Evolutionary conservation across 495 filamentous ascomycete genomes (phyloP).

Genomic region (Hypoxylon rickii): DNA sequence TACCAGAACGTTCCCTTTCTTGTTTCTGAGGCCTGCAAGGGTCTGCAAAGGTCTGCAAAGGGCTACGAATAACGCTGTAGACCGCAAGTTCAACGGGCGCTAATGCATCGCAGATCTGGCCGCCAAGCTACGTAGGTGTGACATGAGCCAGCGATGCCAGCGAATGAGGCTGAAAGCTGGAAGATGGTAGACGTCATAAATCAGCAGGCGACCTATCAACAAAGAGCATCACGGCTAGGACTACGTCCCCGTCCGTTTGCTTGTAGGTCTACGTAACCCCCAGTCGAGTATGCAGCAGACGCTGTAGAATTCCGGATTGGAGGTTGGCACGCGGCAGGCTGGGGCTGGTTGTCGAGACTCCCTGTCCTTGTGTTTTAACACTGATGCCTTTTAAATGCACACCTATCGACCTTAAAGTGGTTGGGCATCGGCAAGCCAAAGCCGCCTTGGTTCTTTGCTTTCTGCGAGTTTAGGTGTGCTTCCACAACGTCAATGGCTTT

Average conservation of each 20-base stretch:
- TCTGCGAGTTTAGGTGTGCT: too few relatives aligned
- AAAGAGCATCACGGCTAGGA: conserved; percentile 2
- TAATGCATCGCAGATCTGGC: conserved; percentile 27
- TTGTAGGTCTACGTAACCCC: not conserved
- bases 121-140: conserved; percentile 9
- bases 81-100: conserved; percentile 29
- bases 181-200: conserved; percentile 27
- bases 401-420: too few relatives aligned
- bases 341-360: too few relatives aligned
- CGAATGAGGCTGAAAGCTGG: conserved; percentile 28
- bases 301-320: not conserved
- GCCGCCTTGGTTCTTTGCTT: too few relatives aligned
- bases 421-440: too few relatives aligned
- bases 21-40: conserved; percentile 3
- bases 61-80: conserved; percentile 1
- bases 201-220: conserved; percentile 2
- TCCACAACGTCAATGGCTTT: too few relatives aligned
- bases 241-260: not conserved
- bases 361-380: too few relatives aligned
- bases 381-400: too few relatives aligned
- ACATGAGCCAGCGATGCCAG: conserved; percentile 15
- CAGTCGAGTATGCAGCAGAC: not conserved
- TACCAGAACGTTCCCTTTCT: conserved; percentile 19
- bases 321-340: too few relatives aligned
- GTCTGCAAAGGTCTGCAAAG: conserved; percentile 2